Base-by-base conservation (phyloP, 306 rosid genomes). In the Abrus pulchellus region DNA sequence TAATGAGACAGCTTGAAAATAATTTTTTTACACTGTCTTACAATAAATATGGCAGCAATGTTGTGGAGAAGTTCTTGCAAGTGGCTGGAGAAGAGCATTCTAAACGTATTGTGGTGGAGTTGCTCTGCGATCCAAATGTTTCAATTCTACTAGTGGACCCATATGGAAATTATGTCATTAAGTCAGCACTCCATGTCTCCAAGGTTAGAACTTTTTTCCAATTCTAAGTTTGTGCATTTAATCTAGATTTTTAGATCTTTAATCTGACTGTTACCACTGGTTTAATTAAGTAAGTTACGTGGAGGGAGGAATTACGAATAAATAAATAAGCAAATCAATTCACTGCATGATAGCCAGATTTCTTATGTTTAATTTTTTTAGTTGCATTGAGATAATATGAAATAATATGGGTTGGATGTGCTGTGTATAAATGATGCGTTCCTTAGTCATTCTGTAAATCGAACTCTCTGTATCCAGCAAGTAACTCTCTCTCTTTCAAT, bases 11-110 rank as follows among this genome's bases (percentile, higher is more conserved):
- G 62, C 88, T 90, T 54, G 29, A 72, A 63, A 90, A 90, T 43
- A 53, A 12, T 0, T 85, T 78, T 50, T 1, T 76, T 9, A 56
- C 53, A 70, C 86, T 90, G 40, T 90, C 94, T 7, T 50, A 72
- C 76, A 79, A 80, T 49, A 90, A 90, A 69, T 90, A 49, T 54
- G 90, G 88, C 4, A 90, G 94, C 47, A 86, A 88, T 73, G 94
- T 90, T 20, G 90, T 90, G 76, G 89, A 88, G 89, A 90, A 70
- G 82, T 78, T 90, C 82, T 56, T 88, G 30, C 45, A 6, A 8
- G 86, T 74, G 4, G 53, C 84, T 1, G 85, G 63, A 59, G 80
- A 80, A 52, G 41, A 61, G 32, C 29, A 84, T 27, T 73, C 79
- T 55, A 27, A 27, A 1, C 41, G 5, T 5, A 83, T 90, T 61